Conservation (phyloP, 768 basidiomycete species). For the Kwoniella sp. region DNA sequence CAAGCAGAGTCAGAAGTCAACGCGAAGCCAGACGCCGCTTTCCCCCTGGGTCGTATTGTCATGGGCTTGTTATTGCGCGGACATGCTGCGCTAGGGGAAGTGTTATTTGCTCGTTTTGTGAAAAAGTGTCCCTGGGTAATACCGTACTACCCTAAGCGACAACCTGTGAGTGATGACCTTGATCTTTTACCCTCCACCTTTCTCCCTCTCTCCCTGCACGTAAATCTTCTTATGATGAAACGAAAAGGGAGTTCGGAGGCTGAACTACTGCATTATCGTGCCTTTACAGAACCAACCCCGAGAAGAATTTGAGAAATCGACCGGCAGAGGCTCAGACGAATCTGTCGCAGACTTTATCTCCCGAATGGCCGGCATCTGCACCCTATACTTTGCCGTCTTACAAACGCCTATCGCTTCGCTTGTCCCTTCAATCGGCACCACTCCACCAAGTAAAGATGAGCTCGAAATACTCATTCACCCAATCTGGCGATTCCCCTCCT, state of each 20-base stretch:
- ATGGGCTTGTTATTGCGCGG: slow-evolving; percentile 66
- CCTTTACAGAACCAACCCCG: slow-evolving; percentile 53
- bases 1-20: slow-evolving; percentile 94
- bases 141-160: slow-evolving; percentile 64
- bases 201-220: no score
- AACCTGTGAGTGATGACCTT: slow-evolving; percentile 58
- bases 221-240: no score
- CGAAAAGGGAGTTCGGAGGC: no score
- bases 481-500: slow-evolving; percentile 35
- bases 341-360: slow-evolving; percentile 64
- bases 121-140: slow-evolving; percentile 89
- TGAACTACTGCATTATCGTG: not conserved
- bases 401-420: slow-evolving; percentile 46
- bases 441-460: slow-evolving; percentile 37
- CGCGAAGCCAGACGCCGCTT: slow-evolving; percentile 80
- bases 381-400: slow-evolving; percentile 81
- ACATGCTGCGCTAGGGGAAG: slow-evolving; percentile 65
- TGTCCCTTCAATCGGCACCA: slow-evolving; percentile 24
- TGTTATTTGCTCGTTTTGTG: slow-evolving; percentile 81
- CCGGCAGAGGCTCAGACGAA: slow-evolving; percentile 61
- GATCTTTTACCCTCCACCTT: no score
- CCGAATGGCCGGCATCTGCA: slow-evolving; percentile 75
- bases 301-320: slow-evolving; percentile 56
- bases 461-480: slow-evolving; percentile 37
- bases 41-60: slow-evolving; percentile 76